Evolutionary conservation across 169 alveolate species (phyloP).

Genomic region (Eimeria acervulina): DNA sequence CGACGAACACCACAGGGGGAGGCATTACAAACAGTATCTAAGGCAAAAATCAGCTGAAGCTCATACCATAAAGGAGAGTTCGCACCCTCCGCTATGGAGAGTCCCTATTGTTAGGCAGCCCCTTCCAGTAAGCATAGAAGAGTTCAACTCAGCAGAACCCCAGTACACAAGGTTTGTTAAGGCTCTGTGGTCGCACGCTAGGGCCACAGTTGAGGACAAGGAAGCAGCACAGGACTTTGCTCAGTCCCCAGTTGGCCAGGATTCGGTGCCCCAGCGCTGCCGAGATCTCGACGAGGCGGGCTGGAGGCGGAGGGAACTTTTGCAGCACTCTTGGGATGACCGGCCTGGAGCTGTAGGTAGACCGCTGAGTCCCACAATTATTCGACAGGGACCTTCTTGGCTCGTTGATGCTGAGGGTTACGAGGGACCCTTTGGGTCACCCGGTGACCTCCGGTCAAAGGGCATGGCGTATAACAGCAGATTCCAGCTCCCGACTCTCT

Average conservation of each 20-base stretch:
- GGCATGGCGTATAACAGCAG: constrained; percentile 56
- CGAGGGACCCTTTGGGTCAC: constrained; percentile 28
- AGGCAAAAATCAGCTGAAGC: constrained; percentile 15
- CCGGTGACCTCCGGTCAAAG: constrained; percentile 66
- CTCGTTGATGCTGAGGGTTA: constrained; percentile 54
- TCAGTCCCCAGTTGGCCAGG: constrained; percentile 43
- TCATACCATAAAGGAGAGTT: neutral
- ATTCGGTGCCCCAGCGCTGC: constrained; percentile 35
- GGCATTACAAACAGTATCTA: constrained; percentile 12
- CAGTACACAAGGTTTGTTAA: constrained; percentile 13
- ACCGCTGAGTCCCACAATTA: constrained; percentile 30
- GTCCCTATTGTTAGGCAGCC: constrained; percentile 81
- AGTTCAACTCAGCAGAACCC: constrained; percentile 71
- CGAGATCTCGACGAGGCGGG: constrained; percentile 59
- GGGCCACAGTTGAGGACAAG: constrained; percentile 30
- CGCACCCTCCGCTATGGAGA: constrained; percentile 62
- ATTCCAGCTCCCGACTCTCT: constrained; percentile 79
- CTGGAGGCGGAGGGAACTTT: constrained; percentile 33
- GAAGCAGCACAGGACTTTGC: constrained; percentile 14
- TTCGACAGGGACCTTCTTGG: constrained; percentile 44
- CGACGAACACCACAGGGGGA: constrained; percentile 51
- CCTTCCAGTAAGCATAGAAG: constrained; percentile 68
- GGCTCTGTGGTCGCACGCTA: constrained; percentile 76
- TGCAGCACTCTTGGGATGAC: constrained; percentile 58
- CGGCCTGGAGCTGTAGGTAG: constrained; percentile 51